Evolutionary conservation across 2,329 filamentous ascomycete genomes (phyloP), one percentile per base, ranked within the genome.

Genomic region (Aspergillus sp.): DNA sequence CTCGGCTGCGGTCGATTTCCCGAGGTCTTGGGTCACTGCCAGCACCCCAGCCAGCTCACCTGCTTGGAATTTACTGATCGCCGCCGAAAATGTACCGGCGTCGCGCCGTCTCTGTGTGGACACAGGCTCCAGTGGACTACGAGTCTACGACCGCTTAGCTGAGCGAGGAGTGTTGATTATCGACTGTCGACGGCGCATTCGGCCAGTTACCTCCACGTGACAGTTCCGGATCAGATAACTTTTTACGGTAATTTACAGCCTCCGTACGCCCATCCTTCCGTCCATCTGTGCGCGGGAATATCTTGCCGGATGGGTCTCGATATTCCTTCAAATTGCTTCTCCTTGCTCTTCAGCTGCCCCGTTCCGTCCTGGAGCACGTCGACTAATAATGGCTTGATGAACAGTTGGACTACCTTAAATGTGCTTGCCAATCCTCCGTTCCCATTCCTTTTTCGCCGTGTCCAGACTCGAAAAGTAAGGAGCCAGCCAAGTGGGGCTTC

Each of bases 141-240:
- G 27, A 30, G 27, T 11, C 27, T 30, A 9, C 27, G 27, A 30
- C 27, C 27, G 27, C 11, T 30, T 9, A 30, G 27, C 27, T 30
- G 27, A 30, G 8, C 27, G 27, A 30, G 27, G 4, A 30, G 27
- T 30, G 27, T 30, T 30, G 27, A 27, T 27, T 27, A 27, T 27
- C 24, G 24, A 27, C 24, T 27, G 24, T 27, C 24, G 24, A 30
- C 27, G 41, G 20, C 40, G 15, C 8, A 42, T 42, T 41, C 17
- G 17, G 20, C 4, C 33, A 7, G 20, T 30, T 20, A 30, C 24
- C 24, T 24, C 20, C 41, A 50, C 37, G 34, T 40, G 34, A 40
- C 48, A 27, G 15, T 47, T 56, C 57, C 63, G 62, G 63, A 65
- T 65, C 62, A 65, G 63, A 65, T 65, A 65, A 65, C 58, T 57